Conservation (phyloP, 768 basidiomycete species). For the Pisolithus albus region DNA sequence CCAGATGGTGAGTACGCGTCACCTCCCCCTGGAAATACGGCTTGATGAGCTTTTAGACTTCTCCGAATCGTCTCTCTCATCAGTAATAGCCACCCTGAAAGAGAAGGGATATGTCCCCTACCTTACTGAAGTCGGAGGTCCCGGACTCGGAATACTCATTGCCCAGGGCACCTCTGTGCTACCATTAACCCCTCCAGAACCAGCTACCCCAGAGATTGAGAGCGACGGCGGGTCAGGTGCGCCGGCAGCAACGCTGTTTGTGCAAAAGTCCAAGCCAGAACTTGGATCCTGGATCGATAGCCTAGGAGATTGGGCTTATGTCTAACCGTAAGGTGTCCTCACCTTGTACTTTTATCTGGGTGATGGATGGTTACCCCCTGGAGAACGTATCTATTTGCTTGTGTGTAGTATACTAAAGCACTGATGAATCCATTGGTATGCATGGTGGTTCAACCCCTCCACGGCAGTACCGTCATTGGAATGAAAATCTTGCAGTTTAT, state of each 20-base stretch:
- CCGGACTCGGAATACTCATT: slow-evolving; percentile 81
- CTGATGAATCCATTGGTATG: too few relatives aligned
- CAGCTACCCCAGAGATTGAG: slow-evolving; percentile 4
- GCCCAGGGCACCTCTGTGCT: slow-evolving; percentile 29
- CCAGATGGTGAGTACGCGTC: slow-evolving; percentile 68
- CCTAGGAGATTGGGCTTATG: slow-evolving; percentile 29
- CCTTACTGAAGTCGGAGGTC: slow-evolving; percentile 89
- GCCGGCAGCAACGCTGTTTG: slow-evolving; percentile 8
- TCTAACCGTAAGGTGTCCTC: slow-evolving; percentile 8
- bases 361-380: too few relatives aligned
- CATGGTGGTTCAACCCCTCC: too few relatives aligned
- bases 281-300: slow-evolving; percentile 26
- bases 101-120: slow-evolving; percentile 41
- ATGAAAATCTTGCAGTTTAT: too few relatives aligned
- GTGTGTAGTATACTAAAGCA: too few relatives aligned
- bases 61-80: slow-evolving; percentile 46
- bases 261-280: slow-evolving; percentile 15
- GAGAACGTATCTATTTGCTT: too few relatives aligned
- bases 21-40: not conserved
- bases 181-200: slow-evolving; percentile 23
- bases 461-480: too few relatives aligned
- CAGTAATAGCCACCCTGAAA: slow-evolving; percentile 52
- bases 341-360: too few relatives aligned
- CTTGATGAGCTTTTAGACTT: slow-evolving; percentile 51
- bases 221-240: not conserved